Conservation (phyloP, 2,329 filamentous ascomycete genomes). For the Onygena corvina region DNA sequence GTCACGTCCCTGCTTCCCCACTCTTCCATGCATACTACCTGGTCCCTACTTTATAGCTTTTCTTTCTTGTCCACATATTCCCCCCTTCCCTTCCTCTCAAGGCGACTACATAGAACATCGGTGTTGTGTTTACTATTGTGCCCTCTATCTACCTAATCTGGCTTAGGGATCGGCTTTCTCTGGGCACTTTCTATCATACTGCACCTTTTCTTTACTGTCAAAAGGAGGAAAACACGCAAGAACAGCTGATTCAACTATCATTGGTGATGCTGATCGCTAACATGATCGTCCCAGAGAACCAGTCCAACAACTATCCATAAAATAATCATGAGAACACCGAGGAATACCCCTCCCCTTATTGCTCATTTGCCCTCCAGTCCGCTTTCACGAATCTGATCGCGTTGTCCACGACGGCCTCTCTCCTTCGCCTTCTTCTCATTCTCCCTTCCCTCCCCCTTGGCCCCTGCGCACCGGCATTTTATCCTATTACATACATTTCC, state of each 20-base stretch:
- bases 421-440: neutral
- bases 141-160: neutral
- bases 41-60: neutral
- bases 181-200: neutral
- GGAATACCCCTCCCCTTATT: slow-evolving; percentile 1
- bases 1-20: slow-evolving; percentile 17
- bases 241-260: neutral
- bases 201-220: neutral
- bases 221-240: neutral
- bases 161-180: neutral
- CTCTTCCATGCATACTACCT: neutral
- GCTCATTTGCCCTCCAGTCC: no score
- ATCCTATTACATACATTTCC: neutral
- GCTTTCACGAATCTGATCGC: slow-evolving; percentile 3
- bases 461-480: slow-evolving; percentile 1
- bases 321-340: slow-evolving; percentile 5
- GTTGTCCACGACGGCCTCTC: neutral
- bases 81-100: neutral
- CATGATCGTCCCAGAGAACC: slow-evolving; percentile 22
- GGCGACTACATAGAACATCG: neutral
- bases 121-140: neutral
- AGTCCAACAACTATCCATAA: slow-evolving; percentile 22
- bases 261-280: slow-evolving; percentile 21
- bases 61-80: slow-evolving; percentile 12
- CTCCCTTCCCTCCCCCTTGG: neutral